Percentiles rank a stretch among this genome's conserved stretches.
Evolutionary conservation across 306 rosid species (phyloP).

Genomic region (Cucumis cinereus): DNA sequence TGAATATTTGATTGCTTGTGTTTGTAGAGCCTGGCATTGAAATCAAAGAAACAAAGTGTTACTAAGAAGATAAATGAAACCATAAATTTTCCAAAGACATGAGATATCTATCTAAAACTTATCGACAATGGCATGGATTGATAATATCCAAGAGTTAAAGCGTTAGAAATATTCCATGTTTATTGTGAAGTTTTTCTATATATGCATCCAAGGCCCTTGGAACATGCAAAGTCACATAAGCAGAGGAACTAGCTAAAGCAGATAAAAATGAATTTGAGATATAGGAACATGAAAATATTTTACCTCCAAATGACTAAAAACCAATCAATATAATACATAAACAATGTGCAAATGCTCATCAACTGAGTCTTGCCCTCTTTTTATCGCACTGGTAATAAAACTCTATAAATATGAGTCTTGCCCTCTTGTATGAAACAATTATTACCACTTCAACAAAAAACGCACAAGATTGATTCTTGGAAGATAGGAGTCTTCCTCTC

Average conservation of each 20-base stretch:
- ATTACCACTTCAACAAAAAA: too few relatives aligned
- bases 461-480: too few relatives aligned
- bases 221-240: neutral
- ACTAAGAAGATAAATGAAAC: neutral
- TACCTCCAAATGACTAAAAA: neutral
- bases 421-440: too few relatives aligned
- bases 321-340: neutral
- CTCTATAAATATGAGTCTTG: too few relatives aligned
- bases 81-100: neutral
- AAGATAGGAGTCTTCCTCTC: too few relatives aligned
- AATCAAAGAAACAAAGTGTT: neutral
- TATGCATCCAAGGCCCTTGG: neutral
- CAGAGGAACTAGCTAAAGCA: neutral
- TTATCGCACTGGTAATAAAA: too few relatives aligned
- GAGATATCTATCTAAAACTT: neutral
- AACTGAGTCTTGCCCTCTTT: neutral
- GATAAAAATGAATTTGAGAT: neutral
- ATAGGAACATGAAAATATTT: neutral
- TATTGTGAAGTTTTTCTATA: neutral
- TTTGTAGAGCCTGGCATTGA: slow-evolving; percentile 54
- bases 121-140: neutral
- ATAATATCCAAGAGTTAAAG: neutral
- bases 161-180: neutral
- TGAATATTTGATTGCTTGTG: slow-evolving; percentile 38
- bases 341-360: neutral